These are phyloP conservation scores for Ceratocystis cacaofunesta DNA, from an alignment of 2,329 filamentous ascomycete species.

Conservation along the genomic window DNA sequence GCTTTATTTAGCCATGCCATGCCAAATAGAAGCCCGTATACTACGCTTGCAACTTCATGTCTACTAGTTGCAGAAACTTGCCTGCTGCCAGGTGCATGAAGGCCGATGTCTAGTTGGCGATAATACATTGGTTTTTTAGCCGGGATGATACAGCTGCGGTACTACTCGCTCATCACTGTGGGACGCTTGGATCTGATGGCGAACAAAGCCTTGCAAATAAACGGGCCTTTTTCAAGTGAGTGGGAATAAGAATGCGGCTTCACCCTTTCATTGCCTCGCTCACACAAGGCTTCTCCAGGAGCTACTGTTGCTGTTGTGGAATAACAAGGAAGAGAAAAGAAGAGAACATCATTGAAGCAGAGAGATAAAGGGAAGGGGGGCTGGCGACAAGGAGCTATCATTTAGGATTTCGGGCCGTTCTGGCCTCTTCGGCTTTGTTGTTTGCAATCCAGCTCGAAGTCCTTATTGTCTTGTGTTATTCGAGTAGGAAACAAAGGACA, in stretches of 20 bases:
- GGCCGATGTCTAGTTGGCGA: not conserved
- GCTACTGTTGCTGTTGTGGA: not conserved
- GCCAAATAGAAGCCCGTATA: not conserved
- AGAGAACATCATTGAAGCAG: not conserved
- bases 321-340: not conserved
- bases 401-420: conserved; percentile 11
- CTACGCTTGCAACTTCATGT: not conserved
- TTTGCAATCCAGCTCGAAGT: not conserved
- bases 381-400: not conserved
- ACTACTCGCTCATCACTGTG: not conserved
- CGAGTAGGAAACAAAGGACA: not conserved
- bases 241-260: not conserved
- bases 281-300: not conserved
- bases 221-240: not conserved
- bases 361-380: not conserved
- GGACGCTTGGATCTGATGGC: not conserved
- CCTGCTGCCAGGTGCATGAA: not conserved
- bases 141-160: not conserved
- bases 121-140: not conserved
- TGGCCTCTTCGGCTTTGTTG: not conserved
- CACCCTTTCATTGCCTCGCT: not conserved
- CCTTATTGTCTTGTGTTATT: not conserved
- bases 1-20: not conserved
- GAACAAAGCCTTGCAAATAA: not conserved
- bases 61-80: not conserved